Evolutionary conservation across 1,139 yeast species (phyloP).

Genomic region (Debaryomyces udenii): DNA sequence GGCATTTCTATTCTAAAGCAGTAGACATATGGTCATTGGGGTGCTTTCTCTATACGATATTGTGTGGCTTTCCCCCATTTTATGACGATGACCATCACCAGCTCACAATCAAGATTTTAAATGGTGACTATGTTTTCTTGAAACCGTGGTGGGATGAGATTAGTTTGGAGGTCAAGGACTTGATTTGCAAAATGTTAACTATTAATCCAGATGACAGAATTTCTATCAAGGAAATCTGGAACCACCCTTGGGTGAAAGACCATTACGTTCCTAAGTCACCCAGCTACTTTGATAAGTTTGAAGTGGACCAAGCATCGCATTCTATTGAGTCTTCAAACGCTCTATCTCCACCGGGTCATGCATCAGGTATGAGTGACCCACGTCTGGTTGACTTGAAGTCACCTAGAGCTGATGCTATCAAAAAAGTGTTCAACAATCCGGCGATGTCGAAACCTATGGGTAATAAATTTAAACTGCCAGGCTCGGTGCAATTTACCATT

Average conservation of each 20-base stretch:
- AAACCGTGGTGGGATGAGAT: slow-evolving; percentile 99
- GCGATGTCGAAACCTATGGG: slow-evolving; percentile 29
- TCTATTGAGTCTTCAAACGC: slow-evolving; percentile 1
- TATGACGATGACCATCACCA: slow-evolving; percentile 84
- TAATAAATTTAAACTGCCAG: slow-evolving; percentile 5
- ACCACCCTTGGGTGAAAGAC: slow-evolving; percentile 45
- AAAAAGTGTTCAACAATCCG: slow-evolving; percentile 48
- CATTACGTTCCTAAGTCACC: slow-evolving; percentile 11
- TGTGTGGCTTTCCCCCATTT: slow-evolving; percentile 97
- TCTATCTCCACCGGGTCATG: not conserved
- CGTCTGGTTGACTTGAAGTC: slow-evolving; percentile 22
- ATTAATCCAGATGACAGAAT: slow-evolving; percentile 69
- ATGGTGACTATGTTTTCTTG: slow-evolving; percentile 80
- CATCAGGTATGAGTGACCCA: not conserved
- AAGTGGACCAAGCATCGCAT: slow-evolving; percentile 15
- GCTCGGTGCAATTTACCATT: slow-evolving; percentile 23
- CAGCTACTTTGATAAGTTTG: slow-evolving; percentile 15
- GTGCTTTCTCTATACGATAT: slow-evolving; percentile 82
- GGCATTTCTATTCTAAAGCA: slow-evolving; percentile 81
- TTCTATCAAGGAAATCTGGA: slow-evolving; percentile 64
- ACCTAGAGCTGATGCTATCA: slow-evolving; percentile 50
- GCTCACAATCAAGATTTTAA: slow-evolving; percentile 80
- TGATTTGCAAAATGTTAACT: slow-evolving; percentile 57
- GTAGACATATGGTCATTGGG: slow-evolving; percentile 98
- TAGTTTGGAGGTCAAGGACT: slow-evolving; percentile 70